phyloP scores from a whole-genome alignment of 768 basidiomycete genomes.

The Megacollybia marginata region DNA sequence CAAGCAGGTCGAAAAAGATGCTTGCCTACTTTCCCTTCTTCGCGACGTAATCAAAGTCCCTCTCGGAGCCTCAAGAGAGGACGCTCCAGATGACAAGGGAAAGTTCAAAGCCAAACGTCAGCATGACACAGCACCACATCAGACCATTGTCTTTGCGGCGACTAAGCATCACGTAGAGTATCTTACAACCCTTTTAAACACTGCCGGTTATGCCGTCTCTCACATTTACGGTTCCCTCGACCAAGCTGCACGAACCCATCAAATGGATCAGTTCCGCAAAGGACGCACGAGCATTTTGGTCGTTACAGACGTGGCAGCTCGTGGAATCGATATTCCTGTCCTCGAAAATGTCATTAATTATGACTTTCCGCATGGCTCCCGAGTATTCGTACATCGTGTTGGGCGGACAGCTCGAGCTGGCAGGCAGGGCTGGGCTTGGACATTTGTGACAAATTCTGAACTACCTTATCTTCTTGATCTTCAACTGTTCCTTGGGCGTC shows the following conservation, averaged over 20 bases:
- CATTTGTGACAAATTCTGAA: slow-evolving; percentile 80
- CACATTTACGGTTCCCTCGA: slow-evolving; percentile 96
- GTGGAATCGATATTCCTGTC: slow-evolving; percentile 96
- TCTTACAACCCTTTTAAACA: slow-evolving; percentile 64
- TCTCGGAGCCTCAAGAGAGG: slow-evolving; percentile 30
- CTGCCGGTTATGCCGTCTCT: slow-evolving; percentile 83
- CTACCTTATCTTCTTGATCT: slow-evolving; percentile 89
- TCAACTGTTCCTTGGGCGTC: slow-evolving; percentile 84
- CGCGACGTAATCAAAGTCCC: slow-evolving; percentile 86
- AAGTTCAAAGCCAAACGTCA: slow-evolving; percentile 47
- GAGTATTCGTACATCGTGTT: slow-evolving; percentile 94
- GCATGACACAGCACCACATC: slow-evolving; percentile 65
- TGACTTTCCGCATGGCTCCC: slow-evolving; percentile 91
- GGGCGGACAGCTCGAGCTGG: slow-evolving; percentile 96
- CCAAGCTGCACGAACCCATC: slow-evolving; percentile 79
- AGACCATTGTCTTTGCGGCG: slow-evolving; percentile 90
- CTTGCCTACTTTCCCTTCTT: slow-evolving; percentile 74
- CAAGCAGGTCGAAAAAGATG: slow-evolving; percentile 91
- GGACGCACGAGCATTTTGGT: slow-evolving; percentile 79
- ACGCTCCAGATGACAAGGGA: slow-evolving; percentile 28
- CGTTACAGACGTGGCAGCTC: slow-evolving; percentile 96
- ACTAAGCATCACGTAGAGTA: slow-evolving; percentile 99
- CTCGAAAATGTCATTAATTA: slow-evolving; percentile 97
- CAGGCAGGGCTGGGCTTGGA: slow-evolving; percentile 94
- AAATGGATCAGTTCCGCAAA: slow-evolving; percentile 86